These are phyloP conservation scores for Paradendryphiella salina DNA, from an alignment of 2,329 filamentous ascomycete species.

Conservation along the genomic window DNA sequence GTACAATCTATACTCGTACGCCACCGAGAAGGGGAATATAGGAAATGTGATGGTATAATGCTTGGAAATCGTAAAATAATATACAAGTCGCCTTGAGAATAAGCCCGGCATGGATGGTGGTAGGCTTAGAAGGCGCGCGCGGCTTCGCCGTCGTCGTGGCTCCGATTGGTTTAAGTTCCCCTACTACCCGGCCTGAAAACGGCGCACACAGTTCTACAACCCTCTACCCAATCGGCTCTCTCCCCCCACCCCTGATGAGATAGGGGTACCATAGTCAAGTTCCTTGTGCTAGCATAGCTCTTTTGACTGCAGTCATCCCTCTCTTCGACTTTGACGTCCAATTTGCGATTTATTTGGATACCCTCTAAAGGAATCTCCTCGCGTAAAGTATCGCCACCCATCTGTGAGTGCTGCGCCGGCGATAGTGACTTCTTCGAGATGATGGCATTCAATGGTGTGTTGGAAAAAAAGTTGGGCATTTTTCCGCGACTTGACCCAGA, in stretches of 20 bases:
- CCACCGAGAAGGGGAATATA: background rate
- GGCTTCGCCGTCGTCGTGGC: slow-evolving; percentile 13
- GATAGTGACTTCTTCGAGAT: background rate
- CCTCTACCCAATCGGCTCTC: slow-evolving; percentile 19
- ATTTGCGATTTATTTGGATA: slow-evolving; percentile 29
- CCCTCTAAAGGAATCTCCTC: slow-evolving; percentile 23
- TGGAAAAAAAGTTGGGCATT: background rate
- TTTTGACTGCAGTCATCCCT: slow-evolving; percentile 23
- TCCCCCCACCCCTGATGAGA: slow-evolving; percentile 5
- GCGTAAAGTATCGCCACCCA: slow-evolving; percentile 1
- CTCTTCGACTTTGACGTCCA: slow-evolving; percentile 27
- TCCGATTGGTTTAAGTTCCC: slow-evolving; percentile 3
- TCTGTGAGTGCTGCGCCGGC: background rate
- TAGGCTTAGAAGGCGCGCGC: background rate
- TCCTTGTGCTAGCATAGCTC: slow-evolving; percentile 26
- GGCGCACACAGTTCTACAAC: slow-evolving; percentile 23
- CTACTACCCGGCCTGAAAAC: slow-evolving; percentile 18
- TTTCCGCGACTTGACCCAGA: slow-evolving; percentile 10
- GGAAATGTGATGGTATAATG: background rate
- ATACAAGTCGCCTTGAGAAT: background rate
- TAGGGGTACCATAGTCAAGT: slow-evolving; percentile 22
- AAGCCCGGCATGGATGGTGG: background rate
- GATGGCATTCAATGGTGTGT: background rate
- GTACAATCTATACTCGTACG: background rate
- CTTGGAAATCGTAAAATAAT: background rate